Evolutionary conservation across 1,284 basidiomycete species (phyloP).

Genomic region (Ustilago xerochloae): DNA sequence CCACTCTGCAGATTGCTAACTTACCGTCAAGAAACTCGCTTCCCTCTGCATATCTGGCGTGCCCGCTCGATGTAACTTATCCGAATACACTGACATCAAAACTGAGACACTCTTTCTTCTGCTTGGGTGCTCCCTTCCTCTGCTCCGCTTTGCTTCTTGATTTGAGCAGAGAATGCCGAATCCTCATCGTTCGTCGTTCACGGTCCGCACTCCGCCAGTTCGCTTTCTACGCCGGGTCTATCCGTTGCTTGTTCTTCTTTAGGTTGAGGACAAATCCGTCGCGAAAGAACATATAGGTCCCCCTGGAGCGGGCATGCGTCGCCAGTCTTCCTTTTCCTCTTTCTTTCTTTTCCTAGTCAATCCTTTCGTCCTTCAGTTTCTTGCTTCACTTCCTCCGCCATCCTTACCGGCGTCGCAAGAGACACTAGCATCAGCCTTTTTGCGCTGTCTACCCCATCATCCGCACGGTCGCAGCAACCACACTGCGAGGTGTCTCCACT

Average conservation of each 20-base stretch:
- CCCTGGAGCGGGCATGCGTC: too few relatives aligned
- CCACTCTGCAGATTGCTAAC: background rate
- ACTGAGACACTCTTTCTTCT: conserved; percentile 5
- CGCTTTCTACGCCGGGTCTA: background rate
- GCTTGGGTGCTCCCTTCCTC: too few relatives aligned
- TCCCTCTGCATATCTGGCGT: background rate
- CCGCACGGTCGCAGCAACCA: too few relatives aligned
- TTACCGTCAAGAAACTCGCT: too few relatives aligned
- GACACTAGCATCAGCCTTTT: too few relatives aligned
- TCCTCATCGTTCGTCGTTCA: background rate
- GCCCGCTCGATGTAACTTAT: background rate
- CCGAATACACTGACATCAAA: conserved; percentile 11
- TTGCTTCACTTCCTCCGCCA: background rate
- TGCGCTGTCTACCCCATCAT: too few relatives aligned
- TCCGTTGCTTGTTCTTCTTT: background rate
- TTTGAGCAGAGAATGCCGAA: background rate
- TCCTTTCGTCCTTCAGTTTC: background rate
- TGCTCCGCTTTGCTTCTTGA: background rate
- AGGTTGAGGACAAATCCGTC: background rate
- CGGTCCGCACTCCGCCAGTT: background rate
- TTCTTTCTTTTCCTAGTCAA: background rate
- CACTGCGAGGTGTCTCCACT: too few relatives aligned
- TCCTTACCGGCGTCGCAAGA: background rate
- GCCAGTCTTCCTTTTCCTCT: background rate
- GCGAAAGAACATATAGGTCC: background rate